Evolutionary conservation across 23 red algal genomes (phyloP).

Genomic region (Gracilaria gracilis): DNA sequence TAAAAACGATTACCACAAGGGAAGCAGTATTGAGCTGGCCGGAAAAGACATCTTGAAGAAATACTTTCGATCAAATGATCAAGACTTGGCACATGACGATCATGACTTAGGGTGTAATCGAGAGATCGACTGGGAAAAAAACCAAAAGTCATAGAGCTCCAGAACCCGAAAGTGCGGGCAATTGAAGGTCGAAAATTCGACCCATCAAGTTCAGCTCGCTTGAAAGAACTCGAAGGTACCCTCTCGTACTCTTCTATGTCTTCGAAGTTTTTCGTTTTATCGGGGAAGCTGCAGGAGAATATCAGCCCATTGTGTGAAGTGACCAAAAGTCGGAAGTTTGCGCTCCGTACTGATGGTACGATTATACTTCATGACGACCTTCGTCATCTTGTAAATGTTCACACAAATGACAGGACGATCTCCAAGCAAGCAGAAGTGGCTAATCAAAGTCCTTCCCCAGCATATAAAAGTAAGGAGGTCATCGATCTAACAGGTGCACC

Average conservation of each 20-base stretch:
- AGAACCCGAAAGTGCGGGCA: neutral
- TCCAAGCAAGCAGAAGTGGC: slow-evolving; percentile 19
- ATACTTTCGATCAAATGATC: slow-evolving; percentile 24
- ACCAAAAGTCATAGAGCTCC: slow-evolving; percentile 3
- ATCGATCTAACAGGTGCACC: slow-evolving; percentile 17
- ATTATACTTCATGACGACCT: slow-evolving; percentile 46
- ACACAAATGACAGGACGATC: slow-evolving; percentile 26
- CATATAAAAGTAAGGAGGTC: neutral
- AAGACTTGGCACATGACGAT: neutral
- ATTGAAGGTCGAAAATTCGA: neutral
- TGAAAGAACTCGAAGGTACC: slow-evolving; percentile 26
- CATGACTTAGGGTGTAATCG: neutral
- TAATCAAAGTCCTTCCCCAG: neutral
- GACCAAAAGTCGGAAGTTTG: slow-evolving; percentile 46
- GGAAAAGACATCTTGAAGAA: slow-evolving; percentile 14
- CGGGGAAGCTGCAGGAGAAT: slow-evolving; percentile 31
- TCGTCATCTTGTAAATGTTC: slow-evolving; percentile 31
- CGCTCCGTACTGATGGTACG: slow-evolving; percentile 50
- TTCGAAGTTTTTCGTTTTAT: slow-evolving; percentile 33
- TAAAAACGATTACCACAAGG: neutral
- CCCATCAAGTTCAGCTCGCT: slow-evolving; percentile 13
- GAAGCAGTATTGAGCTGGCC: neutral
- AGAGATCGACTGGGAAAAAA: slow-evolving; percentile 55
- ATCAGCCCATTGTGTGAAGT: slow-evolving; percentile 47
- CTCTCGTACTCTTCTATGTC: slow-evolving; percentile 35